Evolutionary conservation across 441 rosid species (phyloP), one percentile per base, ranked within the genome.

Genomic region (Pelargonium exstipulatum): DNA sequence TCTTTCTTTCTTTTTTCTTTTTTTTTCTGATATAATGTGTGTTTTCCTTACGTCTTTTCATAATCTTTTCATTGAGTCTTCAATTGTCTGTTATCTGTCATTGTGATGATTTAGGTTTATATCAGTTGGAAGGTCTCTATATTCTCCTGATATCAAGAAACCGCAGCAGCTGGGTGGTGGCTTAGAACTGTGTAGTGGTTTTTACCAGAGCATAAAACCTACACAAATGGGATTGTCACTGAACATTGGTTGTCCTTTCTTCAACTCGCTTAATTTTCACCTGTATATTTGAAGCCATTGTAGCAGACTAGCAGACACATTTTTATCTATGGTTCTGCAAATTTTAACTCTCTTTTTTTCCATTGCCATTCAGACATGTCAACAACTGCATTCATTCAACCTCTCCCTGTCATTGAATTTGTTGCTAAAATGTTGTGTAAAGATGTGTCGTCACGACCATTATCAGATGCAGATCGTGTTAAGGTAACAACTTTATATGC

Each of bases 191-290:
- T 84, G 88, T 82, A 76, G 83, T 22, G 88, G 88, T 6, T 82
- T 82, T 73, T 82, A 84, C 76, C 86, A 84, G 78, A 84, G 86
- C 61, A 80, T 84, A 64, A 76, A 84, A 24, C 84, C 84, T 35
- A 84, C 88, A 22, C 86, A 84, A 75, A 82, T 84, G 84, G 86
- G 86, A 64, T 55, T 84, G 48, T 82, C 88, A 20, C 71, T 84
- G 43, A 84, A 84, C 65, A 82, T 84, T 26, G 88, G 88, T 82
- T 42, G 10, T 42, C 64, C 17, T 57, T 42, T 48, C 35, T 64
- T 57, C 35, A n/a, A 40, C 37, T 5, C 14, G 17, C 9, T 49
- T n/a, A 12, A 5, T 66, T 49, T 14, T 32, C 14, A 61, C 32
- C 26, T 45, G 35, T 57, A 65, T n/a, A 53, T 57, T 26, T 12